Evolutionary conservation across 2,329 filamentous ascomycete genomes (phyloP).

Genomic region (Simplicillium sp.): DNA sequence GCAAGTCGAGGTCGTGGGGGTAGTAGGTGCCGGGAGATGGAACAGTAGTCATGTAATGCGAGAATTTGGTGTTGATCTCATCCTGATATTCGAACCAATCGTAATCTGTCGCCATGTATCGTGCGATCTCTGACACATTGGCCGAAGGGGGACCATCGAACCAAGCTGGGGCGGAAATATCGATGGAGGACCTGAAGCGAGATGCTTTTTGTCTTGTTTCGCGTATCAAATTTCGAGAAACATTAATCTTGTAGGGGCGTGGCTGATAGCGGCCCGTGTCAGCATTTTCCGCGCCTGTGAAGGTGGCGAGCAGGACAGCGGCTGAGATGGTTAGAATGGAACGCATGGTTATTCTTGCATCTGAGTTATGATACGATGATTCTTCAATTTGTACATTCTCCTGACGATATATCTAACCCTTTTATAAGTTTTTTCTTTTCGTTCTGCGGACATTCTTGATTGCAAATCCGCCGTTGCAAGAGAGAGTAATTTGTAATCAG

Average conservation of each 20-base stretch:
- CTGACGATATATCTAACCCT: too few species aligned
- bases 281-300: too few species aligned
- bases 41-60: slow-evolving; percentile 1
- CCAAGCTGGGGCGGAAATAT: neutral
- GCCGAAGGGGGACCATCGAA: neutral
- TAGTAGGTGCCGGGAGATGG: neutral
- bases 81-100: neutral
- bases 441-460: too few species aligned
- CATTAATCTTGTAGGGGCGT: neutral
- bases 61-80: neutral
- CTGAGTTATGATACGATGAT: too few species aligned
- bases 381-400: too few species aligned
- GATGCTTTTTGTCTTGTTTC: neutral
- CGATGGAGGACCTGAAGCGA: neutral
- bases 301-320: too few species aligned
- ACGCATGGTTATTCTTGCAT: too few species aligned
- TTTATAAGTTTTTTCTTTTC: too few species aligned
- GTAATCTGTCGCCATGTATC: neutral
- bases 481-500: too few species aligned
- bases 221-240: neutral
- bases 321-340: too few species aligned
- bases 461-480: too few species aligned
- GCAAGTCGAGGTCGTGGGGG: slow-evolving; percentile 1
- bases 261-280: neutral
- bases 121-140: neutral